These are phyloP conservation scores for Pisolithus albus DNA, from an alignment of 768 basidiomycete species.

Conservation along the genomic window DNA sequence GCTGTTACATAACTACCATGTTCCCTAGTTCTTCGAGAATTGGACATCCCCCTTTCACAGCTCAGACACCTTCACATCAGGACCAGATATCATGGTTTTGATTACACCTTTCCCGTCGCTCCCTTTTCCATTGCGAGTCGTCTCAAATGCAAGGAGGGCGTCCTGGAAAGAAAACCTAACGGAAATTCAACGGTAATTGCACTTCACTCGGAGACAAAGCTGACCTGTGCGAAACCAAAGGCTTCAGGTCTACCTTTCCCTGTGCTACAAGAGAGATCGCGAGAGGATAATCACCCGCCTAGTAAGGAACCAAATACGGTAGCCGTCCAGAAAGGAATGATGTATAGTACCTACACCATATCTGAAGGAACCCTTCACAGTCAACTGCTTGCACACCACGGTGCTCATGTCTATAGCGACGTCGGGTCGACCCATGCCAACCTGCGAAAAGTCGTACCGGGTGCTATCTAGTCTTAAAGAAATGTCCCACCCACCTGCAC, in stretches of 20 bases:
- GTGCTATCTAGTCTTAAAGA: slow-evolving; percentile 1
- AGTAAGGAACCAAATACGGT: slow-evolving; percentile 1
- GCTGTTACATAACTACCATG: too few relatives aligned
- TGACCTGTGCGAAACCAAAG: slow-evolving; percentile 83
- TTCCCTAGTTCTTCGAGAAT: too few relatives aligned
- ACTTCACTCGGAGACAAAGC: slow-evolving; percentile 9
- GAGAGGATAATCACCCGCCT: slow-evolving; percentile 82
- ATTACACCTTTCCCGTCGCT: slow-evolving; percentile 83
- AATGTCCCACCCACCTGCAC: slow-evolving; percentile 46
- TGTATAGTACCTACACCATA: slow-evolving; percentile 51
- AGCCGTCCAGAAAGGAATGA: background rate
- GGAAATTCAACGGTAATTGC: background rate
- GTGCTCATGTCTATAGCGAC: slow-evolving; percentile 66
- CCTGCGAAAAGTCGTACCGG: slow-evolving; percentile 33
- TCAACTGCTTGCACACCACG: slow-evolving; percentile 72
- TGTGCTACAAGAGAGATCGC: slow-evolving; percentile 78
- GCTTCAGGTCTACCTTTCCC: slow-evolving; percentile 80
- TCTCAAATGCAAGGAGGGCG: slow-evolving; percentile 73
- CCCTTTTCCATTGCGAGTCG: slow-evolving; percentile 74
- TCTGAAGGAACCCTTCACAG: slow-evolving; percentile 87
- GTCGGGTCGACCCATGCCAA: slow-evolving; percentile 82
- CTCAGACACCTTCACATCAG: slow-evolving; percentile 46
- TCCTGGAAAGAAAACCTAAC: slow-evolving; percentile 68
- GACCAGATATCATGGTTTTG: slow-evolving; percentile 84
- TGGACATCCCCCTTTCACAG: slow-evolving; percentile 16